A percentile compares a stretch with the other conserved stretches of the same genome.
Conservation (phyloP, 2,329 filamentous ascomycete genomes). For the Pleomassaria siparia region DNA sequence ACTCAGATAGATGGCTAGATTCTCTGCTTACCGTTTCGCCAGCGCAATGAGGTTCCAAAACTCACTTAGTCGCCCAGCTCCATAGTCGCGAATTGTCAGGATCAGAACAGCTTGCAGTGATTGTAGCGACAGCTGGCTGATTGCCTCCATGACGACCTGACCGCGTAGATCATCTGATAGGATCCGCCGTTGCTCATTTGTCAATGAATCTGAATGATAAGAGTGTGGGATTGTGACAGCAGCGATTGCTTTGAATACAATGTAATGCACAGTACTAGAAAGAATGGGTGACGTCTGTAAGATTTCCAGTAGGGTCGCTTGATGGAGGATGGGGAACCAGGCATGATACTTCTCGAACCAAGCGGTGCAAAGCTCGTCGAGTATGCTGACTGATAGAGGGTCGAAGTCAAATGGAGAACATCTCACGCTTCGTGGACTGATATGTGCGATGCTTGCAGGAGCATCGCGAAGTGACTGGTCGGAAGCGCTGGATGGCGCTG, state of each 20-base stretch:
- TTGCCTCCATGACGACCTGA: slow-evolving; percentile 29
- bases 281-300: slow-evolving; percentile 15
- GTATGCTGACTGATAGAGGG: slow-evolving; percentile 11
- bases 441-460: slow-evolving; percentile 6
- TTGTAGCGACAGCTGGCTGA: slow-evolving; percentile 28
- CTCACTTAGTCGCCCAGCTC: slow-evolving; percentile 31
- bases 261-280: slow-evolving; percentile 24
- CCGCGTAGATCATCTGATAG: slow-evolving; percentile 26
- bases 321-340: slow-evolving; percentile 42
- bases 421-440: slow-evolving; percentile 4
- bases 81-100: slow-evolving; percentile 31
- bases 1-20: too few species aligned
- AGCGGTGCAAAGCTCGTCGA: slow-evolving; percentile 27
- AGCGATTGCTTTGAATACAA: slow-evolving; percentile 34
- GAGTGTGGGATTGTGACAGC: slow-evolving; percentile 31
- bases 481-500: slow-evolving; percentile 9
- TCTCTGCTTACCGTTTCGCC: slow-evolving; percentile 32
- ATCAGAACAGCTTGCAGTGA: slow-evolving; percentile 39
- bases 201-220: slow-evolving; percentile 18
- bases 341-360: slow-evolving; percentile 43
- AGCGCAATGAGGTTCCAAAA: slow-evolving; percentile 39
- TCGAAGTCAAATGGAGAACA: slow-evolving; percentile 16
- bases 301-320: slow-evolving; percentile 20
- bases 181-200: slow-evolving; percentile 19
- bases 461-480: slow-evolving; percentile 8